Evolutionary conservation across 2,329 filamentous ascomycete genomes (phyloP), one percentile per base, ranked within the genome.

Genomic region (Fusarium austroafricanum): DNA sequence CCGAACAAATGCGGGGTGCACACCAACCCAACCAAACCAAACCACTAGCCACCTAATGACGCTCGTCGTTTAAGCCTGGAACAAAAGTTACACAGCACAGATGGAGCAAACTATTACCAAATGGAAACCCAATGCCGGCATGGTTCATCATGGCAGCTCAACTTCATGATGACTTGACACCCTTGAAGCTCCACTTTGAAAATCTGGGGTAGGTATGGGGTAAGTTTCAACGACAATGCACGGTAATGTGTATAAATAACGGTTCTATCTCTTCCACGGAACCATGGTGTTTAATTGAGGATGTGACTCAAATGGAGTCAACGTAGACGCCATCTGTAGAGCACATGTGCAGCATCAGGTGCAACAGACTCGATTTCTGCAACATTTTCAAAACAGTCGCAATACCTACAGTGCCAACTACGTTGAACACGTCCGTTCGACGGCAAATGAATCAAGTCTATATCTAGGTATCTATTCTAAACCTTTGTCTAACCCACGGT

Each of bases 121-220:
- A 31, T 38, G 26, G 31, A 45, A 58, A 55, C n/a, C 29, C 20
- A 53, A 21, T 54, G 23, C 38, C 47, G 38, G 29, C 12, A 12
- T 40, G 28, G n/a, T 33, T 35, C 33, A 35, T 35, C n/a, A 18
- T 46, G 15, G 9, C n/a, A 33, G 7, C 29, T 11, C 18, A 54
- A 43, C n/a, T 54, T 43, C 54, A 42, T 57, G 29, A 57, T 9
- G 23, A 40, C 21, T 31, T 10, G 10, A 31, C 9, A 31, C 9
- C 53, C 31, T 28, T 9, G 35, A 10, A 33, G 17, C 35, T 35
- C 54, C 54, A 57, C 54, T 14, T 6, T 14, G n/a, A 31, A 37
- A 54, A 43, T 31, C 54, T 17, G 54, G 54, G 54, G 54, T 52
- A 29, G 54, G 54, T 42, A 29, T 44, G 47, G 21, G 54, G 38